Evolutionary conservation across 2,329 filamentous ascomycete genomes (phyloP), one percentile per base, ranked within the genome.

Genomic region (Alternaria rosae): DNA sequence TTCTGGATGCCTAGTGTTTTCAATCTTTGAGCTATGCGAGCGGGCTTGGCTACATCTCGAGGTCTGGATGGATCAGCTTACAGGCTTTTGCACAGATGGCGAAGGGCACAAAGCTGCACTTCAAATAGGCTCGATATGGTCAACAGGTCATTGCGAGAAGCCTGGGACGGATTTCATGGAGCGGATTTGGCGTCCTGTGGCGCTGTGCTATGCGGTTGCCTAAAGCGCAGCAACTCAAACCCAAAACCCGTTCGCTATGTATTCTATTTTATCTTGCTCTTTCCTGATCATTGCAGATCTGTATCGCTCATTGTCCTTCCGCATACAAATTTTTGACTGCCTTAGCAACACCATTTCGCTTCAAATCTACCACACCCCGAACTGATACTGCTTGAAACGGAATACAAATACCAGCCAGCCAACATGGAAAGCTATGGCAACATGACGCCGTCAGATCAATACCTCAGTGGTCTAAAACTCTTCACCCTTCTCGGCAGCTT

Each of bases 381-480:
- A 23, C 21, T 5, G 2, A 23, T 30, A 30, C 20, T 54, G 10
- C 10, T 11, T n/a, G 21, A n/a, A 42, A 9, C 12, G 13, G 15
- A 25, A 15, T 12, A 13, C 11, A 12, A 5, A 42, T 21, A 23
- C 2, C 10, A 6, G 23, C 20, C n/a, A 57, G 21, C 6, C 9
- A 28, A n/a, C 5, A 50, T 50, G 26, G 6, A 10, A 20, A 50
- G 11, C 12, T 13, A 25, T 17, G 20, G 13, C 6, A 28, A 61
- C 8, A 15, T 47, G 28, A 17, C 26, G 12, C 28, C 15, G n/a
- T 13, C 17, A 4, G 21, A 11, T 10, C 32, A 52, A 6, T 56
- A 69, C 20, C 56, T 73, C n/a, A 44, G 45, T 13, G 69, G 68
- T 2, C 25, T 66, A 9, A 66, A 67, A 20, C 60, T 73, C 1